Conservation (phyloP, 441 rosid species). For the Arabidopsis lyrata region DNA sequence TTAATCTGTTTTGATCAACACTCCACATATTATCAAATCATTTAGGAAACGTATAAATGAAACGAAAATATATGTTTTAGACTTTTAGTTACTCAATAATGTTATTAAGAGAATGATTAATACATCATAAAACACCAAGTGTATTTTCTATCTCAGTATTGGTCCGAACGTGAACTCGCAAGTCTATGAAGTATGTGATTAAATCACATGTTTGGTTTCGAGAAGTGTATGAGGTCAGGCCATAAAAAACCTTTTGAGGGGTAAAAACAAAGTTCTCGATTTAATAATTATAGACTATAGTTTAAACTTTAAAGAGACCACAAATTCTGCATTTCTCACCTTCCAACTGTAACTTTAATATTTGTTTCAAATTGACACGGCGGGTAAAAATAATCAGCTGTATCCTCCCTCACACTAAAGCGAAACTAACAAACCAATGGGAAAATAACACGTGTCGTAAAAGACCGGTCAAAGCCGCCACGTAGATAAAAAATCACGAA, state of each 20-base stretch:
- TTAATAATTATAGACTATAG: slow-evolving; percentile 7
- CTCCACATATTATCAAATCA: slow-evolving; percentile 13
- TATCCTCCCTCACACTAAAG: slow-evolving; percentile 2
- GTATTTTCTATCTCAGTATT: background rate
- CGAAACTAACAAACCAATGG: background rate
- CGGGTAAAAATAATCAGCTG: slow-evolving; percentile 43
- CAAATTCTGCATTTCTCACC: slow-evolving; percentile 46
- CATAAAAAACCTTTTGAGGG: background rate
- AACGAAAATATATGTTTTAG: background rate
- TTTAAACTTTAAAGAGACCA: slow-evolving; percentile 14
- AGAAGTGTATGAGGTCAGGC: background rate
- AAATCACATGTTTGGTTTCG: background rate
- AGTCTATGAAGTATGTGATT: background rate
- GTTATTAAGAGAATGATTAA: background rate
- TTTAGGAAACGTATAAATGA: slow-evolving; percentile 19
- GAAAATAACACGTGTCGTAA: background rate
- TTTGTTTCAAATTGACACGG: slow-evolving; percentile 39
- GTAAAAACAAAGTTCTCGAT: background rate
- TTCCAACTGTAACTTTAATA: slow-evolving; percentile 41
- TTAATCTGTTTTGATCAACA: slow-evolving; percentile 4
- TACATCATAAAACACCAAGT: background rate
- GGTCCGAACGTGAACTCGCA: slow-evolving; percentile 1
- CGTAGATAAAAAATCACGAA: slow-evolving; percentile 36
- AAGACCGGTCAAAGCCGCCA: slow-evolving; percentile 43
- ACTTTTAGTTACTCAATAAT: background rate